phyloP scores from a whole-genome alignment of 2,329 filamentous ascomycete genomes.

The Colletotrichum eremochloae region DNA sequence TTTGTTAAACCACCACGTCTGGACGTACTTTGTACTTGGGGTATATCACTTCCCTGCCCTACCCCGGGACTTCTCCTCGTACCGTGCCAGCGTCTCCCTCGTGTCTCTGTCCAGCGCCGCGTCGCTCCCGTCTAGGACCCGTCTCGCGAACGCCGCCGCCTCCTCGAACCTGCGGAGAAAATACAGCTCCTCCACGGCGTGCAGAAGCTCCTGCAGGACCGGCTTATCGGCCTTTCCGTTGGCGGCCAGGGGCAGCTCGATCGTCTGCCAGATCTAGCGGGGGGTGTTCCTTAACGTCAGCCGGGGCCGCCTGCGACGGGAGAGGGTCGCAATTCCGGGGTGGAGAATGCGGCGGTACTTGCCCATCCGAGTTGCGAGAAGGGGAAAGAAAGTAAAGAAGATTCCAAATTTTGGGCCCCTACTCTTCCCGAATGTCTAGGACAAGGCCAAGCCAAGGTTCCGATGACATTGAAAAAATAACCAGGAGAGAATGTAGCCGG shows the following conservation, averaged over 20 bases:
- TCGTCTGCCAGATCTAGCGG: slow-evolving; percentile 58
- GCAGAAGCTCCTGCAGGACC: slow-evolving; percentile 63
- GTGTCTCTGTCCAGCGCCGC: slow-evolving; percentile 60
- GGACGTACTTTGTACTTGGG: too few relatives aligned
- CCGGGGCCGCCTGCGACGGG: neutral
- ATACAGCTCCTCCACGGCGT: slow-evolving; percentile 71
- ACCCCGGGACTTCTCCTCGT: slow-evolving; percentile 57
- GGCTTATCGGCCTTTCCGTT: slow-evolving; percentile 56
- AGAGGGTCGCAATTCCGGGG: neutral
- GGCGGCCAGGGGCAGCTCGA: slow-evolving; percentile 57
- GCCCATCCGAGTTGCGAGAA: neutral
- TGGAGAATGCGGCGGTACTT: neutral
- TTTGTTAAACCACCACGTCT: neutral
- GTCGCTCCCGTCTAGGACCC: slow-evolving; percentile 51
- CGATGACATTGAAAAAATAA: neutral
- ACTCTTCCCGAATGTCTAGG: neutral
- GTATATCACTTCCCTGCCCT: slow-evolving; percentile 43
- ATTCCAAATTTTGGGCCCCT: neutral
- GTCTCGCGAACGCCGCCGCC: slow-evolving; percentile 57
- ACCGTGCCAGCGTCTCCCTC: slow-evolving; percentile 55
- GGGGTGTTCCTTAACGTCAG: slow-evolving; percentile 3
- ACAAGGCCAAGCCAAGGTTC: neutral
- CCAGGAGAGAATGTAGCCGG: too few relatives aligned
- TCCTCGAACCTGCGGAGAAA: slow-evolving; percentile 64
- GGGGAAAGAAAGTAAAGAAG: neutral